Percentiles rank a stretch among this genome's conserved stretches.
Conservation (phyloP, 2,329 filamentous ascomycete genomes). For the Gaeumannomyces sp. region DNA sequence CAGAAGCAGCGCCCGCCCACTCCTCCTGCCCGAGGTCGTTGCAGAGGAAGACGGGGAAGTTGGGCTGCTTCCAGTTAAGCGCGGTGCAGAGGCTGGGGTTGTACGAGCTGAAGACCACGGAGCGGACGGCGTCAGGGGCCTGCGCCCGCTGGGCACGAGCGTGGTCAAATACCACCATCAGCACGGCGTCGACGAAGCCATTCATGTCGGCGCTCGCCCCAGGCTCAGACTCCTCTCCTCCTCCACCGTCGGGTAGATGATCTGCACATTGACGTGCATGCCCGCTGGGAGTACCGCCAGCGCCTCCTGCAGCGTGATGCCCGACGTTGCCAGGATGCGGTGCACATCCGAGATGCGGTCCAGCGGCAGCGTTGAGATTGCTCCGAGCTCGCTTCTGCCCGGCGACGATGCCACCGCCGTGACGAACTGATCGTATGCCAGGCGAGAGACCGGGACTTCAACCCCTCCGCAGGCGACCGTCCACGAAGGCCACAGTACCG, state of each 20-base stretch:
- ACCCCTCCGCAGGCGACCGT: constrained; percentile 64
- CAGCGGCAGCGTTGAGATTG: neutral
- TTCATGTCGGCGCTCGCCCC: constrained; percentile 77
- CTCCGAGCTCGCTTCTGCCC: neutral
- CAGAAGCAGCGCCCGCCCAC: constrained; percentile 25
- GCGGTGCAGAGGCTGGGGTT: constrained; percentile 87
- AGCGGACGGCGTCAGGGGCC: constrained; percentile 69
- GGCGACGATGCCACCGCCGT: constrained; percentile 31
- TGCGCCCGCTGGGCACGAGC: constrained; percentile 61
- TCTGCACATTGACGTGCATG: constrained; percentile 86
- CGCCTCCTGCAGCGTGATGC: constrained; percentile 73
- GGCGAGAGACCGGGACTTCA: constrained; percentile 72
- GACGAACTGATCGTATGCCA: constrained; percentile 67
- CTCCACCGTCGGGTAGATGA: constrained; percentile 72
- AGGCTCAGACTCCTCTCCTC: constrained; percentile 68
- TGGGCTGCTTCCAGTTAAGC: constrained; percentile 98
- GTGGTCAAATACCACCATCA: constrained; percentile 86
- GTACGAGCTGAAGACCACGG: constrained; percentile 90
- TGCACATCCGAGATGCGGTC: constrained; percentile 61
- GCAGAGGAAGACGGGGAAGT: constrained; percentile 92
- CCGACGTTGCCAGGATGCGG: constrained; percentile 65
- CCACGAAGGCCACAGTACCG: constrained; percentile 84
- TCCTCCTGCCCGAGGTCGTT: constrained; percentile 76
- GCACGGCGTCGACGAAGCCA: constrained; percentile 72
- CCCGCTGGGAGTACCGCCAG: constrained; percentile 67